Evolutionary conservation across 352 stramenopile species (phyloP).

Genomic region (Globisporangium radiosum): DNA sequence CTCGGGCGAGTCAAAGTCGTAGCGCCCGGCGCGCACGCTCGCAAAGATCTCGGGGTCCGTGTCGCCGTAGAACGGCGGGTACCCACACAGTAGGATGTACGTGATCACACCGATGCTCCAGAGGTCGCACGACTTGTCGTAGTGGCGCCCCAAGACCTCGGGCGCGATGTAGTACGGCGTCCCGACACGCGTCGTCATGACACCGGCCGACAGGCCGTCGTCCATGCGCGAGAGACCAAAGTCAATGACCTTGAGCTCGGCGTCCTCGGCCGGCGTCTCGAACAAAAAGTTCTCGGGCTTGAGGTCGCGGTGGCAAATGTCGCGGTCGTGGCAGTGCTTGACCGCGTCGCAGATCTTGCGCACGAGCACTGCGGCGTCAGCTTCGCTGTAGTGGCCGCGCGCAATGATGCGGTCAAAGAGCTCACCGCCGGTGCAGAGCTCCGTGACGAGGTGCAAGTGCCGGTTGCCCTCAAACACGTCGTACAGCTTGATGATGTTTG

Average conservation of each 20-base stretch:
- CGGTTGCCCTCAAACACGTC: constrained; percentile 97
- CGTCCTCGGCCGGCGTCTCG: constrained; percentile 82
- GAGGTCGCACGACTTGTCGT: constrained; percentile 95
- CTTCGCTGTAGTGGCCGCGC: constrained; percentile 94
- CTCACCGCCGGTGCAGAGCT: constrained; percentile 97
- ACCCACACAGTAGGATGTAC: constrained; percentile 94
- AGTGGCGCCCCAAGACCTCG: constrained; percentile 91
- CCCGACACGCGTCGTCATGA: constrained; percentile 95
- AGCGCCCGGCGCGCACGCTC: constrained; percentile 66
- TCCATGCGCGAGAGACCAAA: constrained; percentile 95
- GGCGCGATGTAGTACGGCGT: constrained; percentile 95
- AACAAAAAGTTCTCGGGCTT: constrained; percentile 98
- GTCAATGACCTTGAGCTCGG: constrained; percentile 98
- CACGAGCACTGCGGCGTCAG: constrained; percentile 92
- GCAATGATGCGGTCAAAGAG: constrained; percentile 92
- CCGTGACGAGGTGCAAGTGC: constrained; percentile 96
- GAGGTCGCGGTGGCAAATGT: constrained; percentile 96
- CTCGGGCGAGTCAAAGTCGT: constrained; percentile 83
- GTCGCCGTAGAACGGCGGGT: constrained; percentile 95
- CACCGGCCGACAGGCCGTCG: constrained; percentile 65
- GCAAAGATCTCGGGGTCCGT: constrained; percentile 90
- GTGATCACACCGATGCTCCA: constrained; percentile 96
- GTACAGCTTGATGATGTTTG: constrained; percentile 97
- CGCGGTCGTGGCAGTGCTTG: constrained; percentile 96
- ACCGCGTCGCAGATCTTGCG: constrained; percentile 96